Conservation (phyloP, 169 alveolate genomes). For the Neospora caninum region DNA sequence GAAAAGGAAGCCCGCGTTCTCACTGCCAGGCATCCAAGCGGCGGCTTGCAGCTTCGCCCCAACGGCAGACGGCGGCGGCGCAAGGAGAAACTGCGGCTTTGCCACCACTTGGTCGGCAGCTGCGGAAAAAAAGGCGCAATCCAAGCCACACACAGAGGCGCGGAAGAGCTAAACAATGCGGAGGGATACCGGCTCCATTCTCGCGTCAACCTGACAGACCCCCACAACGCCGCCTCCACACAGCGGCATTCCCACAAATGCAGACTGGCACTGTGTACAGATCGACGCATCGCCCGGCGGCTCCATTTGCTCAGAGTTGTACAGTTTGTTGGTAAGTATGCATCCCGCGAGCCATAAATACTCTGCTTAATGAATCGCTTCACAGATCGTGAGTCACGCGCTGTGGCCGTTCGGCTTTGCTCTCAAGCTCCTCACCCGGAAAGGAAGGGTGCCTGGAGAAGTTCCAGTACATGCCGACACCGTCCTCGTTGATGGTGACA, state of each 20-base stretch:
- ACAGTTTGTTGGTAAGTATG: not conserved
- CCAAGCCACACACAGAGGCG: not conserved
- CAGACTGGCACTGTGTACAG: too few relatives aligned
- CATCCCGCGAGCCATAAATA: too few relatives aligned
- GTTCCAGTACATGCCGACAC: slow-evolving; percentile 68
- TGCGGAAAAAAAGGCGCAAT: not conserved
- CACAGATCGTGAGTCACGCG: too few relatives aligned
- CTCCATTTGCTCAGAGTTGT: too few relatives aligned
- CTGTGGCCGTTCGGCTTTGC: too few relatives aligned
- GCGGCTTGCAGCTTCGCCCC: slow-evolving; percentile 20
- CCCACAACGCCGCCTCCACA: too few relatives aligned
- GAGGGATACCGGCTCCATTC: too few relatives aligned
- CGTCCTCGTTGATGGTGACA: slow-evolving; percentile 91
- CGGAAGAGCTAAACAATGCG: too few relatives aligned
- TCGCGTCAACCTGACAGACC: too few relatives aligned
- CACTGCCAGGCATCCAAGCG: slow-evolving; percentile 50
- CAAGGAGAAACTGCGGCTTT: slow-evolving; percentile 52
- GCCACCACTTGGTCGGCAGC: slow-evolving; percentile 30
- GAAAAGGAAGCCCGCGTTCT: slow-evolving; percentile 3
- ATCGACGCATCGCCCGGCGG: too few relatives aligned
- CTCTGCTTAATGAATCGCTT: too few relatives aligned
- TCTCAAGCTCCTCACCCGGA: not conserved
- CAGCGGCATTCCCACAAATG: too few relatives aligned
- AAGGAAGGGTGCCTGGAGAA: slow-evolving; percentile 20
- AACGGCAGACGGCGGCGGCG: slow-evolving; percentile 36